Evolutionary conservation across 2,329 filamentous ascomycete genomes (phyloP).

Genomic region (Aspergillaceae sp.): DNA sequence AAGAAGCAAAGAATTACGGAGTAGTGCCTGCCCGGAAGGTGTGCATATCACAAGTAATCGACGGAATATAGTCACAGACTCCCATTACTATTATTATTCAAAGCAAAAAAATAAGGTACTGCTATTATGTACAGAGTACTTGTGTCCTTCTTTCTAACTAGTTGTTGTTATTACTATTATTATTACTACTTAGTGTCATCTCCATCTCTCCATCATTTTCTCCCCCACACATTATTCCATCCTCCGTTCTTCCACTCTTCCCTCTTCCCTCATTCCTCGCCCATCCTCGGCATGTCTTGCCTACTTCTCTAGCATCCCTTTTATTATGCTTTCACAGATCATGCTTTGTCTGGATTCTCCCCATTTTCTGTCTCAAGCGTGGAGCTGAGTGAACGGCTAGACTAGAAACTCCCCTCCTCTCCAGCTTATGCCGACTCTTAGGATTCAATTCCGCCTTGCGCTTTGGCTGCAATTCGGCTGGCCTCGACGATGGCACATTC

Average conservation of each 20-base stretch:
- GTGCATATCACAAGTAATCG: too few species aligned
- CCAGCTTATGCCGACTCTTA: slow-evolving; percentile 11
- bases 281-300: not conserved
- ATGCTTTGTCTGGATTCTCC: slow-evolving; percentile 7
- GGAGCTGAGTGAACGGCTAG: slow-evolving; percentile 5
- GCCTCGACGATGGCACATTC: slow-evolving; percentile 22
- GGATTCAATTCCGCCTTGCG: slow-evolving; percentile 3
- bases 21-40: too few species aligned
- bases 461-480: slow-evolving; percentile 12
- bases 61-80: too few species aligned
- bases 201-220: not conserved
- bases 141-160: not conserved
- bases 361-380: slow-evolving; percentile 4
- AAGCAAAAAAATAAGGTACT: not conserved
- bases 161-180: not conserved
- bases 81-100: not conserved
- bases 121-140: not conserved
- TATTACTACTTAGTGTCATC: not conserved
- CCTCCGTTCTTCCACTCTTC: not conserved
- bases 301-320: not conserved
- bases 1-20: too few species aligned
- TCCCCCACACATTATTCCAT: not conserved
- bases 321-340: not conserved
- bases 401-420: slow-evolving; percentile 3
- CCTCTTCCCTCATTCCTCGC: not conserved